A percentile compares a stretch with the other conserved stretches of the same genome.
Evolutionary conservation across 371 early-diverging fungal genomes (phyloP).

Genomic region (Mucor mucedo): DNA sequence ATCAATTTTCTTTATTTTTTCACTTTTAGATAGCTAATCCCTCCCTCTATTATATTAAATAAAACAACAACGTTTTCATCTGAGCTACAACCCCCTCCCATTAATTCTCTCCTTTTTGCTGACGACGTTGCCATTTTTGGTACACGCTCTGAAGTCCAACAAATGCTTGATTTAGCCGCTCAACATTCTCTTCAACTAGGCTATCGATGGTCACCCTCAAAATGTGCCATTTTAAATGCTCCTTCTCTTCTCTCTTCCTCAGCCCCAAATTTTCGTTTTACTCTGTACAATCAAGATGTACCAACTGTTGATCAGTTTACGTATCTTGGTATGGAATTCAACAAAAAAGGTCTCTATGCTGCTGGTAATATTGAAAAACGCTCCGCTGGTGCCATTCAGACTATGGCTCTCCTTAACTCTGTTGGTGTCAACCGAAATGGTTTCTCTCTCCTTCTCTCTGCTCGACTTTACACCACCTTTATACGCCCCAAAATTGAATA

Average conservation of each 20-base stretch:
- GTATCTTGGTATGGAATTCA: conserved; percentile 25
- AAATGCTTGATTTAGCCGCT: neutral
- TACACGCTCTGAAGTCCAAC: neutral
- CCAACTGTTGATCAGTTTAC: conserved; percentile 16
- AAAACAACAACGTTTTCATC: too few species aligned
- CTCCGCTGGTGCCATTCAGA: neutral
- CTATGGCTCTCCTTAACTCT: conserved; percentile 9
- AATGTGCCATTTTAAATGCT: neutral
- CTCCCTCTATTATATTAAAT: too few species aligned
- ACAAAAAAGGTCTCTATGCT: neutral
- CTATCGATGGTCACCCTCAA: neutral
- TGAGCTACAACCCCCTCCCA: too few species aligned
- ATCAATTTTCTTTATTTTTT: too few species aligned
- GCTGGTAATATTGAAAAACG: neutral
- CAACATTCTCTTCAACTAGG: neutral
- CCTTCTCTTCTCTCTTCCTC: neutral
- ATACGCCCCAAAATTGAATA: conserved; percentile 4
- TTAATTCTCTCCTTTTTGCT: too few species aligned
- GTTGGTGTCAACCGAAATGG: neutral
- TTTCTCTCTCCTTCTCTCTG: conserved; percentile 1
- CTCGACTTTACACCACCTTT: neutral
- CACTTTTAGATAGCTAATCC: too few species aligned
- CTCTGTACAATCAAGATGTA: conserved; percentile 17
- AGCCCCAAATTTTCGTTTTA: neutral
- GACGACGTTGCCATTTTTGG: neutral